Percentiles rank a stretch among this genome's conserved stretches.
phyloP scores from a whole-genome alignment of 441 rosid genomes.

The Populus hybrid region DNA sequence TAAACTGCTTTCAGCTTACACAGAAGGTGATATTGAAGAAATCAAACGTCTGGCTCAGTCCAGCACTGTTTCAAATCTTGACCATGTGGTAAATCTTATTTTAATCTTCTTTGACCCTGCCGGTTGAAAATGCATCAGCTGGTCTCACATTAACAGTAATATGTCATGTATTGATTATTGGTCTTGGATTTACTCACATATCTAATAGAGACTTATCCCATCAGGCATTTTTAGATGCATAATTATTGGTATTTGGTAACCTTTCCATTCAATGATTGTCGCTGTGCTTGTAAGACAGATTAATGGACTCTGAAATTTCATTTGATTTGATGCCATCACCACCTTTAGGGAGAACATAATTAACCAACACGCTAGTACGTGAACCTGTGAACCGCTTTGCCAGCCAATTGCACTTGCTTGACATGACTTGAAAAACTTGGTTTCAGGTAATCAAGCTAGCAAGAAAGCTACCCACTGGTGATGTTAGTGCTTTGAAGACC shows the following conservation, averaged over 20 bases:
- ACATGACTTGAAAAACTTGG: slow-evolving; percentile 18
- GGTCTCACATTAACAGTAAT: neutral
- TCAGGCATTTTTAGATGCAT: neutral
- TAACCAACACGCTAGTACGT: neutral
- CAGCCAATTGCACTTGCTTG: neutral
- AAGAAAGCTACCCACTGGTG: slow-evolving; percentile 88
- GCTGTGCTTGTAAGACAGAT: neutral
- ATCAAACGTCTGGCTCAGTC: slow-evolving; percentile 76
- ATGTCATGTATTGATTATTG: neutral
- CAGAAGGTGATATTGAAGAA: slow-evolving; percentile 86
- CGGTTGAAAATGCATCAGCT: neutral
- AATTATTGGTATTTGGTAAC: neutral
- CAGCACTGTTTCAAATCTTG: slow-evolving; percentile 73
- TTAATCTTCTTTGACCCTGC: neutral
- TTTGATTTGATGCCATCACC: neutral
- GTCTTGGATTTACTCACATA: neutral
- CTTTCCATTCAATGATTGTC: neutral
- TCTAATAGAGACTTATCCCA: neutral
- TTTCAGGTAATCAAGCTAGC: slow-evolving; percentile 84
- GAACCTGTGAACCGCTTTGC: neutral
- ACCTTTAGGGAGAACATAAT: neutral
- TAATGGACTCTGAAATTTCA: neutral
- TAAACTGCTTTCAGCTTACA: slow-evolving; percentile 79
- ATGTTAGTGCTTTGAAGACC: slow-evolving; percentile 49
- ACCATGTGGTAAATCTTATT: slow-evolving; percentile 50